Percentiles rank a stretch among this genome's conserved stretches.
phyloP scores from a whole-genome alignment of 345 rosid genomes.

The Cochlearia excelsa region DNA sequence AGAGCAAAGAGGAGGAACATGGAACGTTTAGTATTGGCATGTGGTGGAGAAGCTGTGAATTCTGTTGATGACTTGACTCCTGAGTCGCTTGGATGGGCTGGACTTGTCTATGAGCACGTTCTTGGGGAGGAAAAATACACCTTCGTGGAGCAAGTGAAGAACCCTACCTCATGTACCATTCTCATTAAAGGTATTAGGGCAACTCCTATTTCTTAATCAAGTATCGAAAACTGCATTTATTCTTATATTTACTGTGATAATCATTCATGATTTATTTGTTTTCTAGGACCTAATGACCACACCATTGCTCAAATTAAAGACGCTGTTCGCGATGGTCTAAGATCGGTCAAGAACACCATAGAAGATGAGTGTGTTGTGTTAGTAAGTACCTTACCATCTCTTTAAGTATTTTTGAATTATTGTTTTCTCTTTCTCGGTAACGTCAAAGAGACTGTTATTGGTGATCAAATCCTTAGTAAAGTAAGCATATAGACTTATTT shows the following conservation, averaged over 20 bases:
- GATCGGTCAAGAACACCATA: constrained; percentile 91
- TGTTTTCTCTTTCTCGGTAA: constrained; percentile 1
- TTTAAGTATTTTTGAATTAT: constrained; percentile 13
- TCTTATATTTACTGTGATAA: not conserved
- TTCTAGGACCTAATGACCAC: constrained; percentile 87
- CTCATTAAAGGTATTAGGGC: constrained; percentile 70
- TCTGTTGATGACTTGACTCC: constrained; percentile 85
- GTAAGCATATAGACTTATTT: constrained; percentile 11
- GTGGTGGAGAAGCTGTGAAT: constrained; percentile 95
- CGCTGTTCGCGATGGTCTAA: constrained; percentile 94
- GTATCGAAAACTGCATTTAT: not conserved
- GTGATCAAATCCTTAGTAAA: not conserved
- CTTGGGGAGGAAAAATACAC: constrained; percentile 97
- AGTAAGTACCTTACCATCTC: constrained; percentile 45
- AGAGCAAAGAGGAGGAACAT: constrained; percentile 98
- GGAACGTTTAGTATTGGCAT: constrained; percentile 43
- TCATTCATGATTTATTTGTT: constrained; percentile 8
- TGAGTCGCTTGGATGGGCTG: constrained; percentile 95
- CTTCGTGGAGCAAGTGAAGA: constrained; percentile 85
- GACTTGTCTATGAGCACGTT: constrained; percentile 82
- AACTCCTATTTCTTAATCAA: not conserved
- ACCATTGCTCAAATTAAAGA: constrained; percentile 97
- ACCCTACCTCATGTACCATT: constrained; percentile 85
- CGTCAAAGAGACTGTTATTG: constrained; percentile 13
- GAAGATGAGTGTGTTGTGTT: constrained; percentile 93